Evolutionary conservation across 75 land plant genomes (phyloP).

Genomic region (Sequoiadendron giganteum): DNA sequence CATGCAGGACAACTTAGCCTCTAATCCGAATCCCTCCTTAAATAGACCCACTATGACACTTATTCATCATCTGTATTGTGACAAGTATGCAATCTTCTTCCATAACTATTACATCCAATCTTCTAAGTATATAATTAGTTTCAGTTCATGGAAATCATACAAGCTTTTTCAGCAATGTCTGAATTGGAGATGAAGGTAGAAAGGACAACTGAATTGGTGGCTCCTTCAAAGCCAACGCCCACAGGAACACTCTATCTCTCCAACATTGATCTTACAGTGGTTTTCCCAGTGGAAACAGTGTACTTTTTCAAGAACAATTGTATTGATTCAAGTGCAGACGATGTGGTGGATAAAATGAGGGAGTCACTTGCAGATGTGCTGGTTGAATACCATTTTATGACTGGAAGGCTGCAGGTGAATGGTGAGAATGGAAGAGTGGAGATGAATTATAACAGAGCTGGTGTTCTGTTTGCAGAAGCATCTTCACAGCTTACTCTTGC

Average conservation of each 20-base stretch:
- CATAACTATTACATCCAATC: not conserved
- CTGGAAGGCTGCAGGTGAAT: slow-evolving; percentile 39
- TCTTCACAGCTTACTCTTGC: slow-evolving; percentile 20
- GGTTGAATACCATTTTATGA: slow-evolving; percentile 40
- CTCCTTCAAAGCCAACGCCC: not conserved
- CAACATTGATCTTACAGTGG: slow-evolving; percentile 41
- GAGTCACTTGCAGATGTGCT: slow-evolving; percentile 24
- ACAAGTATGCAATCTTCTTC: not conserved
- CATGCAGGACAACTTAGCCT: not conserved
- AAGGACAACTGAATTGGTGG: not conserved
- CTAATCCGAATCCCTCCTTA: not conserved
- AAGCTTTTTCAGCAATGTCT: not conserved
- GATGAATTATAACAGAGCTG: slow-evolving; percentile 42
- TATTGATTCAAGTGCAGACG: not conserved
- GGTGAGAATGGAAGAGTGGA: slow-evolving; percentile 22
- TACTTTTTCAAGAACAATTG: slow-evolving; percentile 27
- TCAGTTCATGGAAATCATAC: not conserved
- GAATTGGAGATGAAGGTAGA: not conserved
- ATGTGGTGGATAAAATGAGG: slow-evolving; percentile 25
- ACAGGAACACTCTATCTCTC: slow-evolving; percentile 28
- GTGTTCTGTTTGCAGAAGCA: slow-evolving; percentile 32
- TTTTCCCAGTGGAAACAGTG: slow-evolving; percentile 47
- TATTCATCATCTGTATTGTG: not conserved
- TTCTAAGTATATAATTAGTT: not conserved
- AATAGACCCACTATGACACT: not conserved